Evolutionary conservation across 2,329 filamentous ascomycete species (phyloP), one percentile per base, ranked within the genome.

Genomic region (Sporothrix euskadiensis): DNA sequence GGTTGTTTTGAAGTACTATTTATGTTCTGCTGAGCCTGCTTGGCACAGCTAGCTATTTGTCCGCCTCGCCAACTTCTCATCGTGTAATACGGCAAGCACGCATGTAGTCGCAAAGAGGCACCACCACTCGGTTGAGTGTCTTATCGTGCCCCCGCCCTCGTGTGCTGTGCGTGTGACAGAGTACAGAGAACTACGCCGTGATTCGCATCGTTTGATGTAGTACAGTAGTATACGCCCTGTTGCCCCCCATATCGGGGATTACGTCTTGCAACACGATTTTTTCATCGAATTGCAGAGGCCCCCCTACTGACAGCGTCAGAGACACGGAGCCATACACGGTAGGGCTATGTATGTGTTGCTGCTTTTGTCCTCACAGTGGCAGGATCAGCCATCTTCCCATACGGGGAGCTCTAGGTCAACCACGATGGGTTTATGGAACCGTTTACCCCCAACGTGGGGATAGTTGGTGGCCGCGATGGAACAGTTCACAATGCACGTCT

Each of bases 401-500:
- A 90, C 83, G 0, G 91, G 90, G 75, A 96, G 83, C 76, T 94
- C 89, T 41, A 97, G 79, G 79, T 97, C 93, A 14, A 97, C 89
- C n/a, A 97, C 90, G 76, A 97, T 91, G 26, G 93, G 91, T 79
- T 94, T 92, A 81, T 94, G 90, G 81, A 92, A 89, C 75, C 82
- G 85, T 80, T 90, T 92, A 19, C 88, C 88, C 1, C 84, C 86
- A 0, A 77, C 78, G 75, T 91, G 89, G 69, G 90, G 90, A 81
- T 88, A 90, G 75, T 87, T 90, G 30, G 85, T 89, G 59, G 89
- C 89, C 85, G 92, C 87, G 75, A 94, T 90, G 26, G 93, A 90
- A 39, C 92, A 92, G 82, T 97, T 97, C 77, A 96, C 87, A 71
- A 97, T 83, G 79, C 90, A 94, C 0, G 92, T 96, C 83, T 95